Base-by-base conservation (phyloP, 495 filamentous ascomycete species). In the Recurvomyces mirabilis region DNA sequence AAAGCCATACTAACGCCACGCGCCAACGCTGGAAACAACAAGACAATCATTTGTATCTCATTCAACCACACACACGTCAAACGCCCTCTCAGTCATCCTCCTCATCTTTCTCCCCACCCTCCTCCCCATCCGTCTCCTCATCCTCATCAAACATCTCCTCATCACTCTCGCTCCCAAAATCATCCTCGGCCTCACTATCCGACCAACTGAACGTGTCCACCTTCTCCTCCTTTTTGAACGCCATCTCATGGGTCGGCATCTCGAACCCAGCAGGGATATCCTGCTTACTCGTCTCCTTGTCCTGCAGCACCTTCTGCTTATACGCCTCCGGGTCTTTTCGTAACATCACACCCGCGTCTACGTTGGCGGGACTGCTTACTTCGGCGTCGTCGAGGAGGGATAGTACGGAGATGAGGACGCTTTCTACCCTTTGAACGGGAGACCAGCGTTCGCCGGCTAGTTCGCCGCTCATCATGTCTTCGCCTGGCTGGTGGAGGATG, bases 361-460 rank as follows among this genome's bases (percentile, higher is more conserved):
- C 91, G 54, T 98, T 96, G 44, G 91, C 91, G 0, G 91, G 86
- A 4, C 85, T 93, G 46, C 77, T 84, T 51, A 89, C 82, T 59
- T 98, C 91, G 13, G 91, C 84, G 58, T 93, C 82, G 58, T 98
- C 91, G 32, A 98, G 78, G 1, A 98, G 77, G n/a, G 87, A 82
- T 14, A 98, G 71, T 14, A 95, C 82, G 15, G 86, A 93, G 38
- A 93, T 82, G 14, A 98, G 75, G 12, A 98, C 87, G 38, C 87
- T 87, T 64, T 95, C 91, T 43, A 91, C 88, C 7, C 87, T 79
- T 56, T 95, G 91, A 5, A 87, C 79, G 5, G 91, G 86, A 1
- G 80, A 84, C 91, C 91, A 98, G 37, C 91, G 82, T 64, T 98
- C 91, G 1, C 75, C 69, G 17, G 91, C 89, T 14, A 74, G 63